Evolutionary conservation across 1,284 basidiomycete genomes (phyloP), one percentile per base, ranked within the genome.

Genomic region (Lignosus rhinocerotis): DNA sequence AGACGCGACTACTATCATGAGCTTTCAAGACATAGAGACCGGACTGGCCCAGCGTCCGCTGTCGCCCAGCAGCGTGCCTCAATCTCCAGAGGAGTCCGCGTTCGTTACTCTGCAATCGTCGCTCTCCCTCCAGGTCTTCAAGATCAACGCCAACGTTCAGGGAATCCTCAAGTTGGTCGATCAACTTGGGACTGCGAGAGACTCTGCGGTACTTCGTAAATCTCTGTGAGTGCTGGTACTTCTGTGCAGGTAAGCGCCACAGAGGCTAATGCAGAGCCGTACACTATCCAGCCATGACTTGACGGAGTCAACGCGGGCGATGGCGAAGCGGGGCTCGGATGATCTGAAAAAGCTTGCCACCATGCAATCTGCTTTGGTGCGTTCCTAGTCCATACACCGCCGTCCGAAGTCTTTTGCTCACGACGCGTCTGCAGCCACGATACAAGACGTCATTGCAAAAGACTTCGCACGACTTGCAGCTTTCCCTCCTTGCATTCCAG

Each of bases 101-200:
- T 99, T 98, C 74, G 78, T 84, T 19, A 80, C 79, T 44, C 78
- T 98, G 17, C 93, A 97, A 69, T 88, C 89, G 30, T 90, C 91
- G 17, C 81, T 99, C 51, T 93, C 94, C 1, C 82, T 98, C 16
- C 96, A 98, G 73, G 92, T 98, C 60, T 98, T 99, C 88, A 98
- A 98, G 83, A 94, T 99, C 79, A 96, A 97, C 70, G 86, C 92
- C 60, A 99, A 99, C 75, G 94, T 98, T 6, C 92, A 96, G 68
- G 96, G 93, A 12, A 96, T 99, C 53, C 78, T 94, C 70, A 93
- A 94, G 72, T 81, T 96, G 21, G 91, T 99, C 11, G 93, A 97
- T 69, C 91, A 96, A 72, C 81, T 98, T 3, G 94, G 94, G 5
- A 92, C 89, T 0, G 77, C 77, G 21, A 85, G 86, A 67, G 95